Evolutionary conservation across 345 rosid species (phyloP).

Genomic region (Cardamine chenopodiifolia): DNA sequence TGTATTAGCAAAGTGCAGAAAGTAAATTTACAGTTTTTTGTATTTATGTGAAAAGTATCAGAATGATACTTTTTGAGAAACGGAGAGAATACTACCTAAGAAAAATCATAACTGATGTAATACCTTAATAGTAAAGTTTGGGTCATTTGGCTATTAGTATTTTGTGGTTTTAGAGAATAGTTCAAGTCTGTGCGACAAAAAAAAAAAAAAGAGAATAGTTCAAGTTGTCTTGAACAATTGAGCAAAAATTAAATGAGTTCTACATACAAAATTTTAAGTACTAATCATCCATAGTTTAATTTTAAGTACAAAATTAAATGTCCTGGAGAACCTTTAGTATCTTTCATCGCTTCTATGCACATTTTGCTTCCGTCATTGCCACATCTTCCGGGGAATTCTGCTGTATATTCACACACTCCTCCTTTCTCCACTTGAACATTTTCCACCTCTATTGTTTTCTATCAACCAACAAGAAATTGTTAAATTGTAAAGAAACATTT

Average conservation of each 20-base stretch:
- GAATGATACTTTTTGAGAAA: no score
- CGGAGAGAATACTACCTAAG: no score
- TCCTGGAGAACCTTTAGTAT: background rate
- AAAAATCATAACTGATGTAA: no score
- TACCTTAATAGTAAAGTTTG: background rate
- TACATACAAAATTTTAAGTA: background rate
- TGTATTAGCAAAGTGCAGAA: no score
- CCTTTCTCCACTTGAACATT: background rate
- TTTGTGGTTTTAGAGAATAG: no score
- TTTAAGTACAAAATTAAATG: no score
- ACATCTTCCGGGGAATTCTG: slow-evolving; percentile 28
- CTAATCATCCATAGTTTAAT: background rate
- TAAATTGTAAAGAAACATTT: background rate
- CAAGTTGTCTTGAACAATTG: background rate
- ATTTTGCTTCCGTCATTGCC: slow-evolving; percentile 15
- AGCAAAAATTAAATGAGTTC: background rate
- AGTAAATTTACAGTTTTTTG: no score
- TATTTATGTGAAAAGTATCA: no score
- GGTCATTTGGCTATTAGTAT: background rate
- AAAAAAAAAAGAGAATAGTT: background rate
- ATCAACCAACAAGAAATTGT: background rate
- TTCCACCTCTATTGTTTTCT: slow-evolving; percentile 9
- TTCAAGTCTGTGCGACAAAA: no score
- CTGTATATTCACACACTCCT: slow-evolving; percentile 12
- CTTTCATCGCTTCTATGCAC: background rate